Percentiles rank a stretch among this genome's conserved stretches.
Conservation (phyloP, 208 protist genomes). For the Wallacemonas rigidus region DNA sequence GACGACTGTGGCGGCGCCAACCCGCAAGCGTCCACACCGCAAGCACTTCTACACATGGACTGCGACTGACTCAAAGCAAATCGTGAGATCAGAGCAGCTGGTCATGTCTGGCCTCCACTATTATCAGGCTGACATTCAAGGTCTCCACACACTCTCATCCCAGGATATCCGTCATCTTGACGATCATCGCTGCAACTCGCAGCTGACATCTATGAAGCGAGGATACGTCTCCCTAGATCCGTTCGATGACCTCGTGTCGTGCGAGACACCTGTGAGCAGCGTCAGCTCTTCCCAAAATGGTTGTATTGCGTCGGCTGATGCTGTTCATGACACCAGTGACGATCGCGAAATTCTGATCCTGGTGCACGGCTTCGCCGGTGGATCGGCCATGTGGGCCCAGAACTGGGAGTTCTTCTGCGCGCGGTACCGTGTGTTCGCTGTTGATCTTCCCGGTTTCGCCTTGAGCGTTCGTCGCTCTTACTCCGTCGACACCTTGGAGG, state of each 20-base stretch:
- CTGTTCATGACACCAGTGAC: neutral
- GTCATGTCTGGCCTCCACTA: slow-evolving; percentile 39
- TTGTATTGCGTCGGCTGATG: no score
- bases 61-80: slow-evolving; percentile 34
- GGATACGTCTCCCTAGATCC: slow-evolving; percentile 14
- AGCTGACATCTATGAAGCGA: neutral
- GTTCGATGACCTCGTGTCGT: slow-evolving; percentile 3
- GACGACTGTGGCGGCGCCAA: neutral
- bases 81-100: slow-evolving; percentile 26
- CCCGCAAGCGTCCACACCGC: slow-evolving; percentile 24
- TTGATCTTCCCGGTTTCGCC: slow-evolving; percentile 67
- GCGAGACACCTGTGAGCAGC: neutral
- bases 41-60: slow-evolving; percentile 47
- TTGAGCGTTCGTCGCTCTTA: slow-evolving; percentile 40
- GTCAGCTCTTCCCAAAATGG: no score
- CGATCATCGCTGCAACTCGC: slow-evolving; percentile 7
- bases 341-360: slow-evolving; percentile 42
- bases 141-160: slow-evolving; percentile 65
- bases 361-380: slow-evolving; percentile 72
- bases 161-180: slow-evolving; percentile 33
- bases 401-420: slow-evolving; percentile 57
- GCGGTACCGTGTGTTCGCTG: slow-evolving; percentile 48
- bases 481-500: slow-evolving; percentile 26
- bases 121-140: slow-evolving; percentile 21
- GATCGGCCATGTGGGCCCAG: slow-evolving; percentile 60